phyloP scores from a whole-genome alignment of 2,329 filamentous ascomycete genomes.

The Sclerotinia minor region DNA sequence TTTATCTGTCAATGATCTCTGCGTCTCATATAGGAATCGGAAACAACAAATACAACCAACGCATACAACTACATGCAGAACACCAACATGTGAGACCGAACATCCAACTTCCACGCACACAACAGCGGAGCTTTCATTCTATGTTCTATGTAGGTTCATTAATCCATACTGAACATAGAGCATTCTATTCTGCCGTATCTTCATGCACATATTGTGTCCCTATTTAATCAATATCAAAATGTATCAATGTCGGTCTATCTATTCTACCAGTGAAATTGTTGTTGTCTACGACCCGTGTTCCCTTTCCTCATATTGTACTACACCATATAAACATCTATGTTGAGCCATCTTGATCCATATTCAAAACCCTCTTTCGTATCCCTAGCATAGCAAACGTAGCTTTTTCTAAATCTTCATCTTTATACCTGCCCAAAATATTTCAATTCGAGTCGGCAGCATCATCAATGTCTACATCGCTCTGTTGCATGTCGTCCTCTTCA shows the following conservation, averaged over 20 bases:
- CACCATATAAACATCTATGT: neutral
- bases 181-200: neutral
- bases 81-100: too few species aligned
- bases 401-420: neutral
- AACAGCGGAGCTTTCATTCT: neutral
- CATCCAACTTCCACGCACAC: too few species aligned
- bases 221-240: neutral
- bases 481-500: constrained; percentile 1
- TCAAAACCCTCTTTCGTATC: neutral
- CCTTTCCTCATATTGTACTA: neutral
- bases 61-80: too few species aligned
- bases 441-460: constrained; percentile 15
- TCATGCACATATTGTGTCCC: neutral
- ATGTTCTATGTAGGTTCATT: neutral
- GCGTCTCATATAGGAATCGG: too few species aligned
- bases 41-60: too few species aligned
- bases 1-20: constrained; percentile 46
- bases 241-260: neutral
- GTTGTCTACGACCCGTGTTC: neutral
- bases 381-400: neutral
- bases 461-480: constrained; percentile 6
- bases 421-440: neutral
- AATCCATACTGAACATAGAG: neutral
- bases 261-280: neutral
- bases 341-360: neutral